phyloP scores from a whole-genome alignment of 129 eudicot species.

The Glebionis coronaria region DNA sequence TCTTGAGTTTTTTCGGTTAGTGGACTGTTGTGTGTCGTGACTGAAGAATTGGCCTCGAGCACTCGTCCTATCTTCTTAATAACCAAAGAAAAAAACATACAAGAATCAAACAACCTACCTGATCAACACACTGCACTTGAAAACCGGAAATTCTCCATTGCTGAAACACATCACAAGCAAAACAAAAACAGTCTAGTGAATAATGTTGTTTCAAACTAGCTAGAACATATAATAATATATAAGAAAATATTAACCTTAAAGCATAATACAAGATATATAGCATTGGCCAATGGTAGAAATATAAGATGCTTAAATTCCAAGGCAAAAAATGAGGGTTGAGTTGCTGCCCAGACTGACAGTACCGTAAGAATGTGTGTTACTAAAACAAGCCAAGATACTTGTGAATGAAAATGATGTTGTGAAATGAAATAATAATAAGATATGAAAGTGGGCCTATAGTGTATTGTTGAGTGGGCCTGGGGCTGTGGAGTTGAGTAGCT shows the following conservation, averaged over 20 bases:
- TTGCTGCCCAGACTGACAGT: neutral
- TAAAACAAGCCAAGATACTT: neutral
- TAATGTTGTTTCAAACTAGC: neutral
- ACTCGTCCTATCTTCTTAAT: no score
- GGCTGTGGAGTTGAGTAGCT: slow-evolving; percentile 20
- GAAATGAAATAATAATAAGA: neutral
- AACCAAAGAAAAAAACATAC: neutral
- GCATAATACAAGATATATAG: neutral
- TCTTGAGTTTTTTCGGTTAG: no score
- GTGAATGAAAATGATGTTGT: neutral
- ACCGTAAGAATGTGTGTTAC: slow-evolving; percentile 6
- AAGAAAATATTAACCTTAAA: neutral
- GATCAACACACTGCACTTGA: neutral
- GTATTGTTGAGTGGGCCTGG: neutral
- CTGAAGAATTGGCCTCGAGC: no score
- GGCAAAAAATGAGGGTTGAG: neutral
- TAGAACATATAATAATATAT: neutral
- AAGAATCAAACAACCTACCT: neutral
- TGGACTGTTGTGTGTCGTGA: no score
- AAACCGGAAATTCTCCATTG: slow-evolving; percentile 4
- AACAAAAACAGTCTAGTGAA: neutral
- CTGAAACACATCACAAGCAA: slow-evolving; percentile 2
- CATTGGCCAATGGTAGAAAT: neutral
- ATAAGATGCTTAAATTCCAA: neutral
- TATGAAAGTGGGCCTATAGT: no score